A percentile compares a stretch with the other conserved stretches of the same genome.
Evolutionary conservation across 1,284 basidiomycete species (phyloP).

Genomic region (Boletellus deceptivus): DNA sequence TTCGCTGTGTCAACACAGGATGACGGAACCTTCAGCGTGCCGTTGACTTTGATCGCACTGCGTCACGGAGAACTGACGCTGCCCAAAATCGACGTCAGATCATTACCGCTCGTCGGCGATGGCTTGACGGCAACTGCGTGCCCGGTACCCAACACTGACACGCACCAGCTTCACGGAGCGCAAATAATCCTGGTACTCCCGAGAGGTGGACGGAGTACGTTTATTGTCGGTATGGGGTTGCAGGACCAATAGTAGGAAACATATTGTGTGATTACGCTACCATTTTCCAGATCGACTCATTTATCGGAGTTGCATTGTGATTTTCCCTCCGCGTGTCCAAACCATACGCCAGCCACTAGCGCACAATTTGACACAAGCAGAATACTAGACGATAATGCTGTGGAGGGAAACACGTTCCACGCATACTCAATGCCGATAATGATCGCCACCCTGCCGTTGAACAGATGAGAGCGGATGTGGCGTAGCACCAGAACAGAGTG

Average conservation of each 20-base stretch:
- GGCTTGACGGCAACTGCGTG: slow-evolving; percentile 45
- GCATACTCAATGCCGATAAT: slow-evolving; percentile 74
- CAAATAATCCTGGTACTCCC: slow-evolving; percentile 72
- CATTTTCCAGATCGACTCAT: neutral
- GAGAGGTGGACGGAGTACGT: slow-evolving; percentile 75
- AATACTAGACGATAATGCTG: slow-evolving; percentile 62
- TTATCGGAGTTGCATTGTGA: slow-evolving; percentile 1
- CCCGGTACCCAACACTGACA: slow-evolving; percentile 59
- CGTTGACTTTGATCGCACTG: slow-evolving; percentile 73
- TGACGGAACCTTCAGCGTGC: slow-evolving; percentile 50
- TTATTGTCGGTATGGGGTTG: slow-evolving; percentile 67
- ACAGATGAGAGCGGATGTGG: neutral
- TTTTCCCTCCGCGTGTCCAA: slow-evolving; percentile 46
- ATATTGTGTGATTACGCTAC: neutral
- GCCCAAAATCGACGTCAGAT: slow-evolving; percentile 64
- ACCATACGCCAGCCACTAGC: slow-evolving; percentile 67
- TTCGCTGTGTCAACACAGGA: slow-evolving; percentile 43
- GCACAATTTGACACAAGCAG: slow-evolving; percentile 58
- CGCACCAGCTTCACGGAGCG: slow-evolving; percentile 75
- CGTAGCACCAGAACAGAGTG: neutral
- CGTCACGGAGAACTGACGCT: slow-evolving; percentile 73
- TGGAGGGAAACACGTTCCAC: slow-evolving; percentile 89
- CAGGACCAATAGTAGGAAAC: slow-evolving; percentile 19
- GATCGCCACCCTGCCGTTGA: slow-evolving; percentile 52
- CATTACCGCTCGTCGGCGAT: slow-evolving; percentile 51